phyloP scores from a whole-genome alignment of 2,329 filamentous ascomycete genomes.

The Pseudohalonectria lignicola region DNA sequence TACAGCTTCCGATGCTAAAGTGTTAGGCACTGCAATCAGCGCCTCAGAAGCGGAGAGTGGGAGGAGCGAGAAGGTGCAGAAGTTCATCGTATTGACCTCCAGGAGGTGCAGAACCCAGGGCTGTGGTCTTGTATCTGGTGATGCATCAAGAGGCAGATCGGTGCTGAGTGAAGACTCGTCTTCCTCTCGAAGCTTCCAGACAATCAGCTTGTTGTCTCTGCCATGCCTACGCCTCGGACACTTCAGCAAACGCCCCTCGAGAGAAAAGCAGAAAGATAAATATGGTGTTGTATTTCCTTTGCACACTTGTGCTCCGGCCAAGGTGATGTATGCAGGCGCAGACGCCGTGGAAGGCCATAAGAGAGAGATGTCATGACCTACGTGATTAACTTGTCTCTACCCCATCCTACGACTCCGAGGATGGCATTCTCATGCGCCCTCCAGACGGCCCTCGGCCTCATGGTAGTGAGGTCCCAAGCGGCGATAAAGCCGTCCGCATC shows the following conservation, averaged over 20 bases:
- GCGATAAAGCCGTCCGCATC: conserved; percentile 87
- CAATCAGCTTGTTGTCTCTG: conserved; percentile 72
- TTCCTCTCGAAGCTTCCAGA: conserved; percentile 61
- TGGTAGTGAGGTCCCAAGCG: conserved; percentile 73
- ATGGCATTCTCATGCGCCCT: conserved; percentile 70
- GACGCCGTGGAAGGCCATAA: too few species aligned
- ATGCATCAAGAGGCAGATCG: conserved; percentile 58
- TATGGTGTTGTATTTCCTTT: too few species aligned
- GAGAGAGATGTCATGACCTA: too few species aligned
- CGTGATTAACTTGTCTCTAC: conserved; percentile 68
- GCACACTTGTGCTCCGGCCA: too few species aligned
- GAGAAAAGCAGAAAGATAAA: background rate
- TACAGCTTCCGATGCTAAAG: conserved; percentile 60
- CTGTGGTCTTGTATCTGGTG: conserved; percentile 35
- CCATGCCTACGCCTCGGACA: conserved; percentile 79
- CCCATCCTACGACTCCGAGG: conserved; percentile 64
- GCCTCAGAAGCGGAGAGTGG: conserved; percentile 13
- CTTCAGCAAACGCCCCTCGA: too few species aligned
- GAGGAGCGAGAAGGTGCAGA: too few species aligned
- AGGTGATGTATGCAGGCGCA: too few species aligned
- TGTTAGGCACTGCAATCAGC: conserved; percentile 75
- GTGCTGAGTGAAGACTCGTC: conserved; percentile 57
- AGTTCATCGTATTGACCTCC: conserved; percentile 87
- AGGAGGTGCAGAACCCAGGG: conserved; percentile 84
- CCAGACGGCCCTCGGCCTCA: conserved; percentile 78